Conservation (phyloP, 2,329 filamentous ascomycete genomes). For the Fusarium tuaranense region DNA sequence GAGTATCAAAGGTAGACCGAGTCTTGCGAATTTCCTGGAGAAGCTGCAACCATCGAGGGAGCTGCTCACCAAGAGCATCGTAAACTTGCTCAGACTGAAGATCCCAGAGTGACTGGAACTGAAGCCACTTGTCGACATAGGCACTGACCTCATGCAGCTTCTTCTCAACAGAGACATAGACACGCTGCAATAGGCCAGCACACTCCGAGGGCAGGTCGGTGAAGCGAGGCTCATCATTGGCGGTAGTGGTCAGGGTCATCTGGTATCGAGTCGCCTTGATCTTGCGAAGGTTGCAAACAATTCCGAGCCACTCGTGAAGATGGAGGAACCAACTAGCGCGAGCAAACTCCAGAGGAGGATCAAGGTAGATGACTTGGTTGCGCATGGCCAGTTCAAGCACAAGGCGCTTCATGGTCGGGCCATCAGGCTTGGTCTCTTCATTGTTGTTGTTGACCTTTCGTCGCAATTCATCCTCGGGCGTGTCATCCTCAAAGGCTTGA, state of each 20-base stretch:
- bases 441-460: conserved; percentile 60
- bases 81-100: conserved; percentile 96
- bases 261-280: conserved; percentile 97
- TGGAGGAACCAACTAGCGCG: conserved; percentile 94
- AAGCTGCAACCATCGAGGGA: conserved; percentile 92
- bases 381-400: conserved; percentile 97
- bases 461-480: conserved; percentile 64
- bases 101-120: conserved; percentile 99
- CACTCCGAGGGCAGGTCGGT: conserved; percentile 87
- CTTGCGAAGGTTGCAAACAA: conserved; percentile 92
- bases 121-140: conserved; percentile 98
- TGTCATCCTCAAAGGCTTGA: conserved; percentile 78
- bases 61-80: conserved; percentile 88
- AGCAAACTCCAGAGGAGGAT: conserved; percentile 91
- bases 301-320: conserved; percentile 91
- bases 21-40: conserved; percentile 98
- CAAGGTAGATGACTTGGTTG: conserved; percentile 96
- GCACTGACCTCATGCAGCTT: conserved; percentile 82
- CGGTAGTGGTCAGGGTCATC: conserved; percentile 79
- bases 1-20: conserved; percentile 95
- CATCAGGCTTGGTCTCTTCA: conserved; percentile 61
- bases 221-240: conserved; percentile 78
- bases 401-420: conserved; percentile 77
- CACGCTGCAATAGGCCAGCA: conserved; percentile 80
- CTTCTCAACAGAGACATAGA: conserved; percentile 85